phyloP scores from a whole-genome alignment of 2,329 filamentous ascomycete genomes.

The Zymoseptoria passerinii region DNA sequence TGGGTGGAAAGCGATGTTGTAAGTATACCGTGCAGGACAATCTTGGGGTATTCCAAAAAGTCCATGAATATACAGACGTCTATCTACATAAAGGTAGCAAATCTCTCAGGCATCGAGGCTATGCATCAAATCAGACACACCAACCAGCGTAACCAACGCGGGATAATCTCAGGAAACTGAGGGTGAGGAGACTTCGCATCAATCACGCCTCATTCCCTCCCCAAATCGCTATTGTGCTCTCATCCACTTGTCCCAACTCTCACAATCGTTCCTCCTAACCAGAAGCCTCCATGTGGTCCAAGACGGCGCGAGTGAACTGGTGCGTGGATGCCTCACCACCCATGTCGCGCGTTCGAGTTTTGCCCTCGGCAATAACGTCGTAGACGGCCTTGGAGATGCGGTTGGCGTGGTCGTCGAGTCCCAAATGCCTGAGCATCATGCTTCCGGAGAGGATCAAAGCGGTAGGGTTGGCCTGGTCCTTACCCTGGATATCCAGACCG shows the following conservation, averaged over 20 bases:
- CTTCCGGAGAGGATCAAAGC: constrained; percentile 89
- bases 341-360: constrained; percentile 90
- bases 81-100: not conserved
- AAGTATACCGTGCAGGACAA: not conserved
- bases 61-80: not conserved
- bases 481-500: constrained; percentile 98
- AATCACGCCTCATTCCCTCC: not conserved
- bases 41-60: not conserved
- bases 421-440: constrained; percentile 95
- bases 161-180: too few relatives aligned
- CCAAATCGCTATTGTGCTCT: not conserved
- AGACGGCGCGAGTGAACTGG: constrained; percentile 88
- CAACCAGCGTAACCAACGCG: not conserved
- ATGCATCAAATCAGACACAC: not conserved
- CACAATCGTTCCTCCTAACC: not conserved
- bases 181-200: not conserved
- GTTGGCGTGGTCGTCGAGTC: constrained; percentile 96
- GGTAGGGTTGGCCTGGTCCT: constrained; percentile 97
- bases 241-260: not conserved
- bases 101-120: not conserved
- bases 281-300: constrained; percentile 77
- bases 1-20: constrained; percentile 34
- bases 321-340: constrained; percentile 82
- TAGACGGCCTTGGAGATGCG: constrained; percentile 86
- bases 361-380: constrained; percentile 78